Evolutionary conservation across 2,329 filamentous ascomycete genomes (phyloP).

Genomic region (Ceratocystis albifundus): DNA sequence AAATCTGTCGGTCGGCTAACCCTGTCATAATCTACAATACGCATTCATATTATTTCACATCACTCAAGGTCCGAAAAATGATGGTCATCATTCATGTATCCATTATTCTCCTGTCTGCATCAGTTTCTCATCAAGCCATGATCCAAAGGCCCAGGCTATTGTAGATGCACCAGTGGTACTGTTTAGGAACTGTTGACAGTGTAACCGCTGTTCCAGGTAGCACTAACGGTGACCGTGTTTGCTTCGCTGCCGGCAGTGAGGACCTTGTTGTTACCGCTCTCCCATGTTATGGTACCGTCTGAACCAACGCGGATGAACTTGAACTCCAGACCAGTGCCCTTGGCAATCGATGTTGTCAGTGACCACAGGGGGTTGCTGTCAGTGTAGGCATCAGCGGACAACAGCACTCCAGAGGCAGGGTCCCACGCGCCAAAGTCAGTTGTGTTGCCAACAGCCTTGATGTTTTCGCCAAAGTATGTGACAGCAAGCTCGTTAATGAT

Average conservation of each 20-base stretch:
- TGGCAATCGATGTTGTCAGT: slow-evolving; percentile 41
- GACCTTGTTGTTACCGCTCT: slow-evolving; percentile 45
- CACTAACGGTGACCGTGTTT: slow-evolving; percentile 27
- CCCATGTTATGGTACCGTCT: slow-evolving; percentile 50
- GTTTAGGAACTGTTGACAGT: slow-evolving; percentile 13
- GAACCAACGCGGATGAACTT: slow-evolving; percentile 54
- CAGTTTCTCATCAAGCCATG: not conserved
- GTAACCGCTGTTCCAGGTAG: slow-evolving; percentile 30
- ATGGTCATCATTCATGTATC: not conserved
- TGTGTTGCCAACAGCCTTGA: slow-evolving; percentile 53
- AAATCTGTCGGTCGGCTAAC: no score
- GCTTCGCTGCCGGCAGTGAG: slow-evolving; percentile 30
- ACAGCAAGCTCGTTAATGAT: slow-evolving; percentile 49
- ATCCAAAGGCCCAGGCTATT: not conserved
- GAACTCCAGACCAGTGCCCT: slow-evolving; percentile 50
- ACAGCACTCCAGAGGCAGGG: slow-evolving; percentile 39
- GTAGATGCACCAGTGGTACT: not conserved
- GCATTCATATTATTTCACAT: not conserved
- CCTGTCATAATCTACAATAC: no score
- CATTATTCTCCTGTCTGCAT: not conserved
- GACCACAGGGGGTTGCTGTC: slow-evolving; percentile 50
- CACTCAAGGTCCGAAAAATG: not conserved
- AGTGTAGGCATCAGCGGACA: slow-evolving; percentile 51
- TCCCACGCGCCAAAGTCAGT: slow-evolving; percentile 53
- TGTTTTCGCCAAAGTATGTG: slow-evolving; percentile 50